Percentiles rank a stretch among this genome's conserved stretches.
Conservation (phyloP, 2,329 filamentous ascomycete species). For the Hymenoscyphus albidus region DNA sequence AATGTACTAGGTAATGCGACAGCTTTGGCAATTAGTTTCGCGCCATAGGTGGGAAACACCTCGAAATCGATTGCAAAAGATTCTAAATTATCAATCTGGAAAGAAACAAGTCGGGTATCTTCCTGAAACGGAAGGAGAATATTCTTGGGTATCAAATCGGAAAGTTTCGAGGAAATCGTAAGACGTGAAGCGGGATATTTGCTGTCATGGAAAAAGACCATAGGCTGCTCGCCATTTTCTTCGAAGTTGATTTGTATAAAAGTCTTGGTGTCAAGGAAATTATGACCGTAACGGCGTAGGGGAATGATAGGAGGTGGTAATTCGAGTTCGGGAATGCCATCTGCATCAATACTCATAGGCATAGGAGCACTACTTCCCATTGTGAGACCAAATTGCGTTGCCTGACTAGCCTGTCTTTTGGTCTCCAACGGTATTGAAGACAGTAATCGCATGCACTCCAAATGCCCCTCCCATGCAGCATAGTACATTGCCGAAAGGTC, state of each 20-base stretch:
- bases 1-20: slow-evolving; percentile 88
- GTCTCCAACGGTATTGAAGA: slow-evolving; percentile 44
- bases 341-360: slow-evolving; percentile 68
- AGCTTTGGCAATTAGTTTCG: slow-evolving; percentile 94
- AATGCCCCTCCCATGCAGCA: slow-evolving; percentile 93
- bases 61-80: slow-evolving; percentile 95
- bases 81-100: slow-evolving; percentile 91
- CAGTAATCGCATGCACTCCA: slow-evolving; percentile 89
- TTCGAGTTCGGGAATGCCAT: slow-evolving; percentile 88
- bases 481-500: slow-evolving; percentile 95
- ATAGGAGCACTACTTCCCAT: slow-evolving; percentile 40
- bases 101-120: slow-evolving; percentile 87
- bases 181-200: slow-evolving; percentile 93
- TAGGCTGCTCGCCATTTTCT: slow-evolving; percentile 66
- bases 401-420: slow-evolving; percentile 24
- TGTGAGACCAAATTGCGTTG: slow-evolving; percentile 35
- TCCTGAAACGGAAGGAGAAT: slow-evolving; percentile 94
- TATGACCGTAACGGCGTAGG: slow-evolving; percentile 89
- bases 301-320: slow-evolving; percentile 95
- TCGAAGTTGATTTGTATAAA: slow-evolving; percentile 92
- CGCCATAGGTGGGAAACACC: slow-evolving; percentile 94
- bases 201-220: slow-evolving; percentile 94
- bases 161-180: slow-evolving; percentile 94
- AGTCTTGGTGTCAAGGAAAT: slow-evolving; percentile 96
- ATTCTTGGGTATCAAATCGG: slow-evolving; percentile 93